A percentile compares a stretch with the other conserved stretches of the same genome.
These are phyloP conservation scores for Colletotrichum camelliae DNA, from an alignment of 2,329 filamentous ascomycete species.

Conservation along the genomic window DNA sequence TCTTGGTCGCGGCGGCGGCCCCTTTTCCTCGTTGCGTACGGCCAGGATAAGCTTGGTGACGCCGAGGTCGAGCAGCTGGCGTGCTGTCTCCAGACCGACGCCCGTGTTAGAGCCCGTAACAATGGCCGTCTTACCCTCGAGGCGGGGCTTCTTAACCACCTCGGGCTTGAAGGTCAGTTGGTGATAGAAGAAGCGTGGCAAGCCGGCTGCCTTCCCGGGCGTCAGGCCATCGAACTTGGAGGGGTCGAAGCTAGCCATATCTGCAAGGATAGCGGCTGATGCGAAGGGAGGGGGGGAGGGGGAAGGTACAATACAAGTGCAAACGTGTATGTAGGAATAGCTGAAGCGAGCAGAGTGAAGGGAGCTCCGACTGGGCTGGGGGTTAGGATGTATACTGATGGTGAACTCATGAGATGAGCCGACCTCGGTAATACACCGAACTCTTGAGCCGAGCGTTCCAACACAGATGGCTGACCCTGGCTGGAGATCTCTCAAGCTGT, in stretches of 20 bases:
- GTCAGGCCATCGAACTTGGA: neutral
- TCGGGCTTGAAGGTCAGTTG: neutral
- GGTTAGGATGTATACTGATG: neutral
- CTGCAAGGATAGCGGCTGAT: neutral
- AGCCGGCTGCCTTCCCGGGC: neutral
- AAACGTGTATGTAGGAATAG: neutral
- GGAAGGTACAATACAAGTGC: neutral
- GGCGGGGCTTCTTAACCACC: neutral
- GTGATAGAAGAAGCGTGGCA: neutral
- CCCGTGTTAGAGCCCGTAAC: conserved; percentile 52
- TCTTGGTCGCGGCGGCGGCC: conserved; percentile 36
- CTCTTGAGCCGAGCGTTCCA: neutral
- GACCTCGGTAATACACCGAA: neutral
- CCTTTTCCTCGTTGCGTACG: conserved; percentile 42
- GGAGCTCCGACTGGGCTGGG: neutral
- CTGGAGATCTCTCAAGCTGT: neutral
- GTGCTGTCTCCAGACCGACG: conserved; percentile 47
- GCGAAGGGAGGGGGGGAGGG: neutral
- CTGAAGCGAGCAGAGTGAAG: neutral
- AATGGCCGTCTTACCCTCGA: conserved; percentile 43
- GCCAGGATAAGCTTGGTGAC: conserved; percentile 46
- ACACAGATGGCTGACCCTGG: neutral
- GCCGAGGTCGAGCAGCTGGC: conserved; percentile 41
- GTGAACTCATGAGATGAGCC: neutral
- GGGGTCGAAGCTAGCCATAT: neutral